A percentile compares a stretch with the other conserved stretches of the same genome.
Evolutionary conservation across 2,329 filamentous ascomycete species (phyloP).

Genomic region (Colletotrichum destructivum): DNA sequence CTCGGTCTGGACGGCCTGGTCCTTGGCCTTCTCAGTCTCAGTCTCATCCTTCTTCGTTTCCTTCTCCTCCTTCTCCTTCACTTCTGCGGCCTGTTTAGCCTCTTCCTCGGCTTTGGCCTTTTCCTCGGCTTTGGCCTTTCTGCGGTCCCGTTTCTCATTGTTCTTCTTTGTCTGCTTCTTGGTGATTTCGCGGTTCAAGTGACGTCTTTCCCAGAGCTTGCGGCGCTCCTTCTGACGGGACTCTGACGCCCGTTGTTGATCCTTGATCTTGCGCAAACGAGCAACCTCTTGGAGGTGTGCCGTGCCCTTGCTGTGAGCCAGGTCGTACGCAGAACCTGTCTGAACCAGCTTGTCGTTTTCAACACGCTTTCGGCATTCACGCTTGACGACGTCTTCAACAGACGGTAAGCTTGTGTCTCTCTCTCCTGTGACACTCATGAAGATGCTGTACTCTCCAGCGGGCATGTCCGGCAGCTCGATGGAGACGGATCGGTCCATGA

Average conservation of each 20-base stretch:
- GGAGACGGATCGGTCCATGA: slow-evolving; percentile 72
- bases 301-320: slow-evolving; percentile 72
- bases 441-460: slow-evolving; percentile 70
- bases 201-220: slow-evolving; percentile 65
- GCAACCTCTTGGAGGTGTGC: slow-evolving; percentile 65
- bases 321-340: slow-evolving; percentile 71
- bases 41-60: slow-evolving; percentile 48
- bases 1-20: slow-evolving; percentile 40
- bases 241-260: slow-evolving; percentile 65
- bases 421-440: slow-evolving; percentile 68
- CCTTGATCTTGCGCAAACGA: slow-evolving; percentile 64
- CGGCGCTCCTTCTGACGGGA: slow-evolving; percentile 62
- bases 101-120: too few species aligned
- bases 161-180: slow-evolving; percentile 59
- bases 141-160: slow-evolving; percentile 52
- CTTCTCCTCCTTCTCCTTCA: slow-evolving; percentile 48
- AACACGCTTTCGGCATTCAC: slow-evolving; percentile 61
- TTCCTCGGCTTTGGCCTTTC: slow-evolving; percentile 40
- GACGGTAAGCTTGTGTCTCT: slow-evolving; percentile 60
- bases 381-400: slow-evolving; percentile 71
- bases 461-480: slow-evolving; percentile 71
- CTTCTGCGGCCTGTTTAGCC: slow-evolving; percentile 44
- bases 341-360: slow-evolving; percentile 73
- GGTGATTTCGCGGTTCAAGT: slow-evolving; percentile 59
- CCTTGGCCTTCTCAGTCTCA: slow-evolving; percentile 33